Percentiles rank a stretch among this genome's conserved stretches.
phyloP scores from a whole-genome alignment of 1,284 basidiomycete genomes.

The Malassezia obtusa region DNA sequence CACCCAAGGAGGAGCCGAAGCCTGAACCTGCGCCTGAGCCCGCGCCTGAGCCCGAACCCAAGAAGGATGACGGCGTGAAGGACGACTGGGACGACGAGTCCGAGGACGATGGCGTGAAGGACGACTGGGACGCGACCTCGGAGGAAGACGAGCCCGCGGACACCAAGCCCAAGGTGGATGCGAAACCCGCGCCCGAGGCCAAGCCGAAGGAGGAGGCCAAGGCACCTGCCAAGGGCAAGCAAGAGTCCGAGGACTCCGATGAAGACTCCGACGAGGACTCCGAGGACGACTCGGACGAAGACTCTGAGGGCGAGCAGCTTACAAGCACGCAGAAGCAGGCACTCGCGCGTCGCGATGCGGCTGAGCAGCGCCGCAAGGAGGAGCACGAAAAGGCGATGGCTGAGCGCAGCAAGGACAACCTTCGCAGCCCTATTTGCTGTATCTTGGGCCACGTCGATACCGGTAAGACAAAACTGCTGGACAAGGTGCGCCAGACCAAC shows the following conservation, averaged over 20 bases:
- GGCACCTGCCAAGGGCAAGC: neutral
- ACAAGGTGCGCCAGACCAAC: slow-evolving; percentile 99
- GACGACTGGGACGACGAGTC: slow-evolving; percentile 50
- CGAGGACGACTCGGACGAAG: slow-evolving; percentile 57
- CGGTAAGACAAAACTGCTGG: slow-evolving; percentile 94
- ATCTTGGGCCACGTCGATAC: slow-evolving; percentile 99
- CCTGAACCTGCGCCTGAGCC: slow-evolving; percentile 20
- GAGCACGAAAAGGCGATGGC: slow-evolving; percentile 78
- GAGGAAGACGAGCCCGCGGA: slow-evolving; percentile 54
- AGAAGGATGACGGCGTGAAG: slow-evolving; percentile 42
- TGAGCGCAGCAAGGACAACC: slow-evolving; percentile 73
- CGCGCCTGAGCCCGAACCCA: slow-evolving; percentile 27
- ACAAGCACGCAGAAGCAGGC: slow-evolving; percentile 54
- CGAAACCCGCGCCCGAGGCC: neutral
- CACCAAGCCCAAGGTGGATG: slow-evolving; percentile 1
- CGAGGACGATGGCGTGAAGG: slow-evolving; percentile 55
- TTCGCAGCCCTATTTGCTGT: slow-evolving; percentile 96
- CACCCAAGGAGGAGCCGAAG: slow-evolving; percentile 6
- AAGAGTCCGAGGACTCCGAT: slow-evolving; percentile 58
- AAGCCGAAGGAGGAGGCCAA: neutral
- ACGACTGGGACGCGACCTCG: slow-evolving; percentile 80
- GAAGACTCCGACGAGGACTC: slow-evolving; percentile 52
- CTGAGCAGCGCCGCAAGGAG: slow-evolving; percentile 68
- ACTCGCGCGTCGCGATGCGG: slow-evolving; percentile 70
- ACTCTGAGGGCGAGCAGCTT: slow-evolving; percentile 37